Conservation (phyloP, 805 yeast genomes). For the Blastobotrys muscicola region DNA sequence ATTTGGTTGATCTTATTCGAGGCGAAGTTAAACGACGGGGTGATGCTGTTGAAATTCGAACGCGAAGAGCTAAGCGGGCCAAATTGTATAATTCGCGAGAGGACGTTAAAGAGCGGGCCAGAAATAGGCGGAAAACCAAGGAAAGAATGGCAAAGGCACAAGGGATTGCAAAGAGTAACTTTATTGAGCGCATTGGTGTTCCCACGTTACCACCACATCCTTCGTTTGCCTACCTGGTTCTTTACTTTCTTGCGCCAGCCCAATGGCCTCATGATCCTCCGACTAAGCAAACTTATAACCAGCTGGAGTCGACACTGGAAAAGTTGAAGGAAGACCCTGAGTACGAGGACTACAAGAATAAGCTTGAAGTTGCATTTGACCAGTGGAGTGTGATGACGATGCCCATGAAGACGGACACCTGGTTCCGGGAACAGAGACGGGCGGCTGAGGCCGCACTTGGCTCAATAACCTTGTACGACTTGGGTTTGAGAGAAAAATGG, state of each 20-base stretch:
- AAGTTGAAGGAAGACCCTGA: slow-evolving; percentile 5
- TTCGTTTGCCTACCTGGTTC: slow-evolving; percentile 40
- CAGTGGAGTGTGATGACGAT: slow-evolving; percentile 35
- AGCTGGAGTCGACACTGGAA: slow-evolving; percentile 24
- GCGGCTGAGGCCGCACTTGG: slow-evolving; percentile 39
- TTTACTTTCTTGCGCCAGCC: slow-evolving; percentile 36
- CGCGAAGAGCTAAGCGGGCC: slow-evolving; percentile 34
- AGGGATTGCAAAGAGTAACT: slow-evolving; percentile 28
- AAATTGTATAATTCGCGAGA: slow-evolving; percentile 38
- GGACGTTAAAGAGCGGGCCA: slow-evolving; percentile 39
- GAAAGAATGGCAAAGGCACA: slow-evolving; percentile 36
- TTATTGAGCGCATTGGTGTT: slow-evolving; percentile 29
- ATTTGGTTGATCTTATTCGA: slow-evolving; percentile 37
- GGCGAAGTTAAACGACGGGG: slow-evolving; percentile 45
- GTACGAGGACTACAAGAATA: slow-evolving; percentile 28
- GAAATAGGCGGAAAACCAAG: slow-evolving; percentile 35
- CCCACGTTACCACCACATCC: slow-evolving; percentile 38
- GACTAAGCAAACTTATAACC: slow-evolving; percentile 35
- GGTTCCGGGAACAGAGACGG: slow-evolving; percentile 36
- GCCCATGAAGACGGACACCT: slow-evolving; percentile 31
- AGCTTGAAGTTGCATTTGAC: slow-evolving; percentile 37
- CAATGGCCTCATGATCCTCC: slow-evolving; percentile 49
- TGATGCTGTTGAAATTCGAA: slow-evolving; percentile 33
- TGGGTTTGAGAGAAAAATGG: slow-evolving; percentile 36
- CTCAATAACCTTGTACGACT: slow-evolving; percentile 33